A percentile compares a stretch with the other conserved stretches of the same genome.
Conservation (phyloP, 1,284 basidiomycete genomes). For the Melampsora abietis-canadensis region DNA sequence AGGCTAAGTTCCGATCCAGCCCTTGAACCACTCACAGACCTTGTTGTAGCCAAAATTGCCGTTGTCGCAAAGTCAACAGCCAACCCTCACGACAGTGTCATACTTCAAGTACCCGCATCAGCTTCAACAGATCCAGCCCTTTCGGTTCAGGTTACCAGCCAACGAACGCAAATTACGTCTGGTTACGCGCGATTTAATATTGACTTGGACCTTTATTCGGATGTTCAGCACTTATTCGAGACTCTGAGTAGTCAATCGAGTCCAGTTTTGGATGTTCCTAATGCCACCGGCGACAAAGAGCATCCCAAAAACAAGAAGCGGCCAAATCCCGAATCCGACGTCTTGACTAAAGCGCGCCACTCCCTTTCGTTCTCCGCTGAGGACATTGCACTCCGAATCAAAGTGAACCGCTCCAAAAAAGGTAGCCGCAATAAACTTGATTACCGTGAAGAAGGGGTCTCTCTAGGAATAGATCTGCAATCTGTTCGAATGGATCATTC, state of each 20-base stretch:
- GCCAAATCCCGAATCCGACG: not conserved
- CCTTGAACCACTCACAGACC: not conserved
- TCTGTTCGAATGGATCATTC: not conserved
- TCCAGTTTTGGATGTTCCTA: not conserved
- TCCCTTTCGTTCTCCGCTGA: not conserved
- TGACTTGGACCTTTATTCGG: not conserved
- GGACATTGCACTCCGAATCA: not conserved
- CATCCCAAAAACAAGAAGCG: not conserved
- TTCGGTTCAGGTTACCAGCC: not conserved
- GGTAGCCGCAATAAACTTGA: not conserved
- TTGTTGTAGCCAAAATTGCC: not conserved
- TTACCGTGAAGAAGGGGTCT: not conserved
- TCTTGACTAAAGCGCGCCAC: not conserved
- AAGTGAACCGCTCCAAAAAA: not conserved
- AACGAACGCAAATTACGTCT: constrained; percentile 8
- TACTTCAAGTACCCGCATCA: constrained; percentile 3
- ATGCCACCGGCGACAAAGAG: not conserved
- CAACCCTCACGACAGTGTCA: not conserved
- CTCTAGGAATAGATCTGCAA: not conserved
- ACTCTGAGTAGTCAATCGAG: not conserved
- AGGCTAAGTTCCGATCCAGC: not conserved
- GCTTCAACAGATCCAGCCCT: not conserved
- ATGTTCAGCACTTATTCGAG: not conserved
- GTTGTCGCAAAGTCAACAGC: not conserved
- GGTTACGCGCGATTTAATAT: constrained; percentile 3